These are phyloP conservation scores for Fusarium irregulare DNA, from an alignment of 2,329 filamentous ascomycete species.

Conservation along the genomic window DNA sequence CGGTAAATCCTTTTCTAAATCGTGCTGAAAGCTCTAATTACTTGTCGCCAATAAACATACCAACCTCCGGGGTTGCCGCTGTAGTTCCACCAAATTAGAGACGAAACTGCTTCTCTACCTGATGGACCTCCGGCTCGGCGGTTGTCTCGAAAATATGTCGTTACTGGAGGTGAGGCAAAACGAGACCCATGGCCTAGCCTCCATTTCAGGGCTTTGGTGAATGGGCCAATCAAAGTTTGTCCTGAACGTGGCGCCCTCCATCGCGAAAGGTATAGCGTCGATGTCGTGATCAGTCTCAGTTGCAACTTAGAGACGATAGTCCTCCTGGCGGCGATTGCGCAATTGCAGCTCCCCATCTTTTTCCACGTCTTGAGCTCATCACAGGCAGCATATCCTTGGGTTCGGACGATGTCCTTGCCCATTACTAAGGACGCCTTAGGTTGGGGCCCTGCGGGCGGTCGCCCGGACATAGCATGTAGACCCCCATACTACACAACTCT, in stretches of 20 bases:
- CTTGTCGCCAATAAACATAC: background rate
- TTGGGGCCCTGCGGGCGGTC: slow-evolving; percentile 44
- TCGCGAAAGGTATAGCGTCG: slow-evolving; percentile 64
- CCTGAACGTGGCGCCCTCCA: slow-evolving; percentile 43
- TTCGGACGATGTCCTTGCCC: slow-evolving; percentile 36
- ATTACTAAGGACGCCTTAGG: slow-evolving; percentile 45
- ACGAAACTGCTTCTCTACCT: slow-evolving; percentile 32
- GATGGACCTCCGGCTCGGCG: slow-evolving; percentile 44
- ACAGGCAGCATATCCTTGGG: slow-evolving; percentile 37
- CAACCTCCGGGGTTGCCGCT: slow-evolving; percentile 28
- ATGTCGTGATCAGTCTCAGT: slow-evolving; percentile 63
- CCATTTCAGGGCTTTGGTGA: slow-evolving; percentile 36
- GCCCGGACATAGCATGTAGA: slow-evolving; percentile 46
- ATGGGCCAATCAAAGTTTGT: slow-evolving; percentile 52
- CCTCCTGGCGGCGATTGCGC: slow-evolving; percentile 53
- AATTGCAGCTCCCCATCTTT: slow-evolving; percentile 48
- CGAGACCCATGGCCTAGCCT: slow-evolving; percentile 42
- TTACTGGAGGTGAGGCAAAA: slow-evolving; percentile 40
- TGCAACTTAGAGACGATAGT: slow-evolving; percentile 46
- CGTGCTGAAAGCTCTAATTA: background rate
- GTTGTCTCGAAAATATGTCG: slow-evolving; percentile 36
- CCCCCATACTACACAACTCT: slow-evolving; percentile 38
- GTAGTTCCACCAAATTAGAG: slow-evolving; percentile 16
- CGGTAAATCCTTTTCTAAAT: slow-evolving; percentile 24
- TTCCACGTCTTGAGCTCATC: slow-evolving; percentile 38